Percentiles rank a stretch among this genome's conserved stretches.
Evolutionary conservation across 495 filamentous ascomycete species (phyloP).

Genomic region (Ramalina peruviana): DNA sequence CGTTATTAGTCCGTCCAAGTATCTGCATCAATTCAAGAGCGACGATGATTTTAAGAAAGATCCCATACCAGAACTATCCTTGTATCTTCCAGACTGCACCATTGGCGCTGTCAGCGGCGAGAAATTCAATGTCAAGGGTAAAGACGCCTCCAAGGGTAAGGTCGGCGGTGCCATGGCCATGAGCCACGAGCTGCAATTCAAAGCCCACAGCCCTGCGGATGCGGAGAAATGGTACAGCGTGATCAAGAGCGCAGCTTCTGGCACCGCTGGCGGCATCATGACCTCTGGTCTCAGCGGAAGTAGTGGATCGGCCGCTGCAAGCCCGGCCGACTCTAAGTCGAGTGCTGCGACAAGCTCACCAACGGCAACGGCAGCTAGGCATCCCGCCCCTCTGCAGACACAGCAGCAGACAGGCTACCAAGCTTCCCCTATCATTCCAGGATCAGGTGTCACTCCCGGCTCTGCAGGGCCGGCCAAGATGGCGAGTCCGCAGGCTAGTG

Average conservation of each 20-base stretch:
- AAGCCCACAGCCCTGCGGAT: conserved; percentile 58
- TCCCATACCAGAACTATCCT: conserved; percentile 68
- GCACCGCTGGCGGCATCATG: conserved; percentile 16
- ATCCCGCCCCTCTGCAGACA: conserved; percentile 24
- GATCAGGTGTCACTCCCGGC: not conserved
- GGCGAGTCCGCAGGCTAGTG: conserved; percentile 2
- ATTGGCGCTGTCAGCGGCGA: conserved; percentile 59
- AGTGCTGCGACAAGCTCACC: conserved; percentile 7
- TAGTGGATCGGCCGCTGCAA: conserved; percentile 16
- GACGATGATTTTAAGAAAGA: conserved; percentile 73
- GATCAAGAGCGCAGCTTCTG: conserved; percentile 36
- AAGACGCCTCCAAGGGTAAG: conserved; percentile 56
- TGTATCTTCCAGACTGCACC: conserved; percentile 84
- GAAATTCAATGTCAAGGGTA: conserved; percentile 92
- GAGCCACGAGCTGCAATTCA: conserved; percentile 51
- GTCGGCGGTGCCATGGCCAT: conserved; percentile 45
- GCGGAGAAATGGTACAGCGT: conserved; percentile 74
- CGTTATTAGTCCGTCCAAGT: conserved; percentile 72
- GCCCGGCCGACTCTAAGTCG: conserved; percentile 18
- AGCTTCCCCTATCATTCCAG: conserved; percentile 6
- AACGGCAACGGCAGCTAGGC: conserved; percentile 11
- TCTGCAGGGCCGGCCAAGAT: not conserved
- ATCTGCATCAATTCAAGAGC: conserved; percentile 91
- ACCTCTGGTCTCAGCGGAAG: conserved; percentile 20
- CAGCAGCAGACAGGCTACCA: conserved; percentile 14